phyloP scores from a whole-genome alignment of 139 green algal species.

The Closterium sp. region DNA sequence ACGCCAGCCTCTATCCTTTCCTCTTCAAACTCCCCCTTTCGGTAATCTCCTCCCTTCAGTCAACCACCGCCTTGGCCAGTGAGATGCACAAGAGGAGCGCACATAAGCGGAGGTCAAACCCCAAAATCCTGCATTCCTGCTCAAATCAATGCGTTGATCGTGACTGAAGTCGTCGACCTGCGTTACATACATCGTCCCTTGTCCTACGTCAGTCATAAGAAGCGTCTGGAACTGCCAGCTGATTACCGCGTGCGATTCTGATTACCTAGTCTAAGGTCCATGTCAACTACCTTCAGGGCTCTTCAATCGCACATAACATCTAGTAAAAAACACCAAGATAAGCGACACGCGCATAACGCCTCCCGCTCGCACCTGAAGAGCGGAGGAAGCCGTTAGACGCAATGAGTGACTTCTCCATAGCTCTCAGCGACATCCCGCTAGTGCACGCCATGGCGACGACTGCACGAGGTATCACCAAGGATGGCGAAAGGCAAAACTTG shows the following conservation, averaged over 20 bases:
- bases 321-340: no score
- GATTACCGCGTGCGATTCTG: background rate
- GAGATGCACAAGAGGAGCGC: background rate
- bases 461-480: background rate
- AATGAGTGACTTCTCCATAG: background rate
- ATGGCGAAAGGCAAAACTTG: background rate
- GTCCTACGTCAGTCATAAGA: no score
- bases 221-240: background rate
- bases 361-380: background rate
- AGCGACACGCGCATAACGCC: background rate
- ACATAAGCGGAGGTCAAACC: background rate
- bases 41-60: background rate
- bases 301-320: no score
- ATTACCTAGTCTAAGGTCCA: background rate
- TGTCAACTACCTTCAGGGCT: no score
- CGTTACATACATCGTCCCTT: no score
- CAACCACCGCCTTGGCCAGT: background rate
- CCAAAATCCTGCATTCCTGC: no score
- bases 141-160: no score
- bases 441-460: background rate
- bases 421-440: background rate
- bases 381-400: background rate
- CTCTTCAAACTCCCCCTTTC: background rate
- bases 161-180: no score
- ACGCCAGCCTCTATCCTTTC: background rate